Base-by-base conservation (phyloP, 2,329 filamentous ascomycete species). In the Verticillium tricorpus region DNA sequence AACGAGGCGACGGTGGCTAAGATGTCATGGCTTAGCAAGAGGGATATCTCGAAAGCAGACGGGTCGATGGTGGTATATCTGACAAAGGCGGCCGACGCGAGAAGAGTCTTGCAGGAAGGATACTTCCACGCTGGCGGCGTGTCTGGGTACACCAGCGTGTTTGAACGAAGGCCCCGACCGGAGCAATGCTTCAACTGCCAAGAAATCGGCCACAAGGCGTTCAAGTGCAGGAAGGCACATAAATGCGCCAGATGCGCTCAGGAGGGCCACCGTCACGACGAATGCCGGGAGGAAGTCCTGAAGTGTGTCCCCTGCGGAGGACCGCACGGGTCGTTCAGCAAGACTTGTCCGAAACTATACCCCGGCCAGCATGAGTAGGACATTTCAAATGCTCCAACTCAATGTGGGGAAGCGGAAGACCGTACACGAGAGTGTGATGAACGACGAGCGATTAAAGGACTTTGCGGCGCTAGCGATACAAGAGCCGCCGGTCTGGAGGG, bases 121-220 rank as follows among this genome's bases (percentile, higher is more conserved):
- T 69, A 64, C 63, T 69, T 69, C 60, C 62, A 68, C 55, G 63
- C 61, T 2, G 66, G 63, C 59, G 64, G 66, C 32, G 61, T 67
- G 58, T 69, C 67, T 17, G 68, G 64, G 5, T 56, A 57, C 32
- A 66, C 64, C 8, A 57, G 57, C 17, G 15, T 58, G 12, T 70
- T 69, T 50, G 63, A 70, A 60, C 66, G 60, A 22, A 65, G 67
- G 57, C 62, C 59, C 40, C 62, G 64, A 60, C 69, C 67, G 37
- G 61, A 65, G 34, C 63, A 73, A 67, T 74, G 64, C 60, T 73
- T 71, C 56, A 72, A 72, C 39, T 73, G 67, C 59, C 64, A 72
- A 63, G 61, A 71, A 59, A 66, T 71, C 56, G 61, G 65, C 17
- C 62, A 71, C 55, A 72, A 71, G 59, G 67, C 66, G 15, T 69